These are phyloP conservation scores for Poterioochromonas sp. DNA, from an alignment of 352 stramenopile genomes.

Conservation along the genomic window DNA sequence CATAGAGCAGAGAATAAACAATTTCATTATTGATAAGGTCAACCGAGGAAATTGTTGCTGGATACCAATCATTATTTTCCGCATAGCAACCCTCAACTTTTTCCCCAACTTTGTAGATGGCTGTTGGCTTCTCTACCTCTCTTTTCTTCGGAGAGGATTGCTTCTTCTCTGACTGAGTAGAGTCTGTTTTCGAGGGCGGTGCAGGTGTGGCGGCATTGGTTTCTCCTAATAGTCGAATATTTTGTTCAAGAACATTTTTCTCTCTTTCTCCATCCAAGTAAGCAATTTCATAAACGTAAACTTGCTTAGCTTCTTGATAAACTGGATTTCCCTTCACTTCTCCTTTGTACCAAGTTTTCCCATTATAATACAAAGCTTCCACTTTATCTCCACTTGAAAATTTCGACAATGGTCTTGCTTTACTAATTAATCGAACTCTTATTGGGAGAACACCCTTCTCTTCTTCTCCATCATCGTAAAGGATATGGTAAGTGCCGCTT, in stretches of 20 bases:
- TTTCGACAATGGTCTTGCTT: neutral
- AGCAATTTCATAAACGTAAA: neutral
- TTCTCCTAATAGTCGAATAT: neutral
- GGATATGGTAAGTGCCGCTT: conserved; percentile 60
- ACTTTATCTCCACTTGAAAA: neutral
- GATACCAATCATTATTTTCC: neutral
- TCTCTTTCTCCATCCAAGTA: conserved; percentile 23
- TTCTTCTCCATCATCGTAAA: conserved; percentile 66
- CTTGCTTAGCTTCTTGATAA: neutral
- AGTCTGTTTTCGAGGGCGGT: too few species aligned
- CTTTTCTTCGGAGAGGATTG: too few species aligned
- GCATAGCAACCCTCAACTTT: neutral
- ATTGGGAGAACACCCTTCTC: conserved; percentile 49
- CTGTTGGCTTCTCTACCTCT: neutral
- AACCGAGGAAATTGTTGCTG: neutral
- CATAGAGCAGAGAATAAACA: conserved; percentile 13
- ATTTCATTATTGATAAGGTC: neutral
- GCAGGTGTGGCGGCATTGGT: neutral
- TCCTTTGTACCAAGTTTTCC: conserved; percentile 2
- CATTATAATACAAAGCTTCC: conserved; percentile 20
- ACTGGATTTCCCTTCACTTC: neutral
- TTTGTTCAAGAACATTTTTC: neutral
- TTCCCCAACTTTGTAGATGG: neutral
- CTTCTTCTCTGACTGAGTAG: too few species aligned
- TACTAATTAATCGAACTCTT: neutral